These are phyloP conservation scores for Myriosclerotinia scirpicola DNA, from an alignment of 2,329 filamentous ascomycete species.

Conservation along the genomic window DNA sequence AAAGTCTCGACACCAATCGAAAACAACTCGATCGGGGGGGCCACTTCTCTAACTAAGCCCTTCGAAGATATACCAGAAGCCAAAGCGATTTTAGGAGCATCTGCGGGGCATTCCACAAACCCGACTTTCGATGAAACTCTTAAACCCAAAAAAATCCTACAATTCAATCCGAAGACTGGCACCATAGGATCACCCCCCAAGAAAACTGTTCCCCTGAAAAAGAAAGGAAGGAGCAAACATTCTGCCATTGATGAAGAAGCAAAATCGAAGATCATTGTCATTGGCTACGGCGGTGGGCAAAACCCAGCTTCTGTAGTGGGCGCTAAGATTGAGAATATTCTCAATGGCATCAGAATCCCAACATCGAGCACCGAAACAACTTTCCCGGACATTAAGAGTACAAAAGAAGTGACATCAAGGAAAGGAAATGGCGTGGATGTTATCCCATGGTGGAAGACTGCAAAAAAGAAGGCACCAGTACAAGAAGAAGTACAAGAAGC, in stretches of 20 bases:
- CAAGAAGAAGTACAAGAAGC: conserved; percentile 12
- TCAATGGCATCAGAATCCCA: conserved; percentile 40
- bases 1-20: neutral
- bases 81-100: neutral
- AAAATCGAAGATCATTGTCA: conserved; percentile 50
- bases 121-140: conserved; percentile 1
- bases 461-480: conserved; percentile 18
- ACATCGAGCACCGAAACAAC: neutral
- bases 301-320: conserved; percentile 52
- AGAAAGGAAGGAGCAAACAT: conserved; percentile 25
- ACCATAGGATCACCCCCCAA: conserved; percentile 62
- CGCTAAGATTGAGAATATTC: conserved; percentile 61
- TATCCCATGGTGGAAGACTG: conserved; percentile 25
- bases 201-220: conserved; percentile 43
- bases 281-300: conserved; percentile 59
- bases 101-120: neutral
- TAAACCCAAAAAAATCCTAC: conserved; percentile 53
- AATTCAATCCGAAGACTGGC: conserved; percentile 59
- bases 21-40: neutral
- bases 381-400: neutral
- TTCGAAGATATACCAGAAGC: neutral
- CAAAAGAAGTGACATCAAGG: conserved; percentile 4
- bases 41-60: neutral
- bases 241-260: conserved; percentile 41
- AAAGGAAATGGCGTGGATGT: conserved; percentile 12